A percentile compares a stretch with the other conserved stretches of the same genome.
These are phyloP conservation scores for Amauroascus verrucosus DNA, from an alignment of 2,329 filamentous ascomycete genomes.

Conservation along the genomic window DNA sequence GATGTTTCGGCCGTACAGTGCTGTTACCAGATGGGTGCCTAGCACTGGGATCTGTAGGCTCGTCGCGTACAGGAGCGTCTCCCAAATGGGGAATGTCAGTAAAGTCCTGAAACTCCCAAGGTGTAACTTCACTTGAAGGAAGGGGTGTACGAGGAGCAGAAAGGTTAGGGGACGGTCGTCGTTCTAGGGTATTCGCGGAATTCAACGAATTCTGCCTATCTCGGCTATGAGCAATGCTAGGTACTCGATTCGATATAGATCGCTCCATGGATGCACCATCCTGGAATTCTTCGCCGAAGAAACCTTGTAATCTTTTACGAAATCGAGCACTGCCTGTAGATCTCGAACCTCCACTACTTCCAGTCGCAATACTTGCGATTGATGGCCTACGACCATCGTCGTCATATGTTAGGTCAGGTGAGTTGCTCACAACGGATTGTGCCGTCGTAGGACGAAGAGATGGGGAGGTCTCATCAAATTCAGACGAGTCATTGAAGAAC, in stretches of 20 bases:
- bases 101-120: conserved; percentile 88
- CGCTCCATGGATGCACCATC: conserved; percentile 6
- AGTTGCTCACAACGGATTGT: conserved; percentile 6
- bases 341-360: conserved; percentile 64
- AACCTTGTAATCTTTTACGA: conserved; percentile 69
- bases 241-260: conserved; percentile 9
- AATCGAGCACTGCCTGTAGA: conserved; percentile 50
- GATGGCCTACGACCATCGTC: conserved; percentile 62
- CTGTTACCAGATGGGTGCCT: conserved; percentile 29
- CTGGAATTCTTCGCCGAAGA: conserved; percentile 66
- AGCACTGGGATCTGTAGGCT: conserved; percentile 58
- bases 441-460: conserved; percentile 48
- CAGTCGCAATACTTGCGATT: conserved; percentile 68
- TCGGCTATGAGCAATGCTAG: conserved; percentile 36
- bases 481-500: conserved; percentile 13
- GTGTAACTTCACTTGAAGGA: conserved; percentile 84
- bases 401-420: conserved; percentile 11
- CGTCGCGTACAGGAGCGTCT: conserved; percentile 64
- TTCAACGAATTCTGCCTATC: conserved; percentile 76
- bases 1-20: conserved; percentile 38
- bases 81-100: conserved; percentile 70
- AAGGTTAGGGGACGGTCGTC: conserved; percentile 59
- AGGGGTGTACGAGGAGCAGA: conserved; percentile 76
- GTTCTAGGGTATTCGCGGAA: conserved; percentile 46
- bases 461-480: conserved; percentile 45